phyloP scores from a whole-genome alignment of 352 stramenopile genomes.

The Pythium brachiatum region DNA sequence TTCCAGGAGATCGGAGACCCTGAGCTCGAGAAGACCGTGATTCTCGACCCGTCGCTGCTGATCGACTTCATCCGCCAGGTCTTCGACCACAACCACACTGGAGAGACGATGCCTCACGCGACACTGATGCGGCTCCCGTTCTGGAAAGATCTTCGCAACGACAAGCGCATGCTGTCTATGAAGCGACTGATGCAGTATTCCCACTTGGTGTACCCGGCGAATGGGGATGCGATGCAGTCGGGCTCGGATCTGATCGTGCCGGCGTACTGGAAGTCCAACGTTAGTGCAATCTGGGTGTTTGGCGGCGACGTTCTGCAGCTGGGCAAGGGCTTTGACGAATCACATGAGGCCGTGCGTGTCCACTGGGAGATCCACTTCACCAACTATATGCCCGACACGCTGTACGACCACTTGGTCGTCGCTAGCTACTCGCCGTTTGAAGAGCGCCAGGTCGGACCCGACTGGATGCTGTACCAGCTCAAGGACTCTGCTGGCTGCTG shows the following conservation, averaged over 20 bases:
- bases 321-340: neutral
- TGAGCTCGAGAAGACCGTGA: conserved; percentile 4
- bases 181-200: conserved; percentile 24
- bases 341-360: conserved; percentile 5
- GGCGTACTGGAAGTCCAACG: conserved; percentile 1
- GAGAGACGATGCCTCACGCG: neutral
- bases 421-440: conserved; percentile 16
- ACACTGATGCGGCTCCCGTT: neutral
- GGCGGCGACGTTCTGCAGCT: neutral
- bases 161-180: conserved; percentile 15
- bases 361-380: conserved; percentile 16
- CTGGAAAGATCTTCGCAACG: conserved; percentile 7
- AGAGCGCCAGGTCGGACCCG: neutral
- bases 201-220: conserved; percentile 11
- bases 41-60: conserved; percentile 12
- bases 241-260: conserved; percentile 17
- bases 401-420: conserved; percentile 18
- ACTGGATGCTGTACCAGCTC: conserved; percentile 11
- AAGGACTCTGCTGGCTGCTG: neutral
- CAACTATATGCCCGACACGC: neutral
- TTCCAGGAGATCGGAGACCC: conserved; percentile 2
- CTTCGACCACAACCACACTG: conserved; percentile 5
- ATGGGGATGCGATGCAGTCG: conserved; percentile 1
- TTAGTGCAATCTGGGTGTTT: conserved; percentile 10
- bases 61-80: conserved; percentile 22